Base-by-base conservation (phyloP, 805 yeast species). In the Millerozyma acaciae region DNA sequence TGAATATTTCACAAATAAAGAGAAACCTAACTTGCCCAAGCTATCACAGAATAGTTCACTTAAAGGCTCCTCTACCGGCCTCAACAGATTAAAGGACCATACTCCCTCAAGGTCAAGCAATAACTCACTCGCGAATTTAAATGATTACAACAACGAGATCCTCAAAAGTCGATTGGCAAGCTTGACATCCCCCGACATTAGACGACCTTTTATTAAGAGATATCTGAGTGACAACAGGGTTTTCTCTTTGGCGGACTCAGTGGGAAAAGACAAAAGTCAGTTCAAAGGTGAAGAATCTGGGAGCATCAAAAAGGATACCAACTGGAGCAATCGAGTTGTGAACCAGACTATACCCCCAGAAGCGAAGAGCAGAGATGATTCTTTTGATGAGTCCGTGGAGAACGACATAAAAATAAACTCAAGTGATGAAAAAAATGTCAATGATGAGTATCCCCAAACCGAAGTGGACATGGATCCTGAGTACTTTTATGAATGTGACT, bases 1-100 rank as follows among this genome's bases (percentile, higher is more conserved):
- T 17, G 18, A 16, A 9, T 15, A 10, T 7, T 30, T 14, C 6
- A 32, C 19, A 7, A 32, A 37, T 10, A 40, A 42, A 13, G 54
- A 53, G 26, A 56, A 57, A 21, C 57, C 70, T 1, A 59, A 60
- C 30, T 48, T 63, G 26, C 73, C 73, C 0, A 50, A 48, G 15
- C 26, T 48, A 8, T 55, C 65, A 7, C 44, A 43, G 2, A 38
- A 47, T 9, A 53, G 45, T 29, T 53, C 65, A 5, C 36, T 53
- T n/a, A 44, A 51, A n/a, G 62, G 49, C 41, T 64, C 70, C 2
- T 59, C 47, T 30, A 53, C 65, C 34, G 70, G 70, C 1, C 51
- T 66, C 35, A 64, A 61, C 38, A 35, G 67, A 20, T 43, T 65
- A 23, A 65, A 65, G 37, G 67, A 62, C 13, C 47, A 48, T 18